phyloP scores from a whole-genome alignment of 2,329 filamentous ascomycete species.

The Nigrospora osmanthi region DNA sequence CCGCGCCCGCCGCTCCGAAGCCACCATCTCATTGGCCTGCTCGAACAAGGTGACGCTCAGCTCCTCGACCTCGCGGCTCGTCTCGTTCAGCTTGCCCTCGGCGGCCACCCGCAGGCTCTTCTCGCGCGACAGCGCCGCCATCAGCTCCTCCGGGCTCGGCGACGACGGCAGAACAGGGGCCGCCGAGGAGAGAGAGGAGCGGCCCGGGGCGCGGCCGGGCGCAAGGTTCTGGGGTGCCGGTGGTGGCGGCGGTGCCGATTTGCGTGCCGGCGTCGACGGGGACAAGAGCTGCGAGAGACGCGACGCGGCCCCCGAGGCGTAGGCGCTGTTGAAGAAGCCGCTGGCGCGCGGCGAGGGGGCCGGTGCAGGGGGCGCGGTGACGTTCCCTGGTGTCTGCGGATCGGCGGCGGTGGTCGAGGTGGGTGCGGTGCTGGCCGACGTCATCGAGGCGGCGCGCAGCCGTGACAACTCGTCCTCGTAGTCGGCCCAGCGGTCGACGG shows the following conservation, averaged over 20 bases:
- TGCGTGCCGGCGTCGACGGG: constrained; percentile 11
- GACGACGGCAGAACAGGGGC: constrained; percentile 10
- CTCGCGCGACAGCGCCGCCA: constrained; percentile 58
- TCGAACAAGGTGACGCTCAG: constrained; percentile 68
- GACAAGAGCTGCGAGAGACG: constrained; percentile 19
- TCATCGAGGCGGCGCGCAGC: constrained; percentile 37
- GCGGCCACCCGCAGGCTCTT: constrained; percentile 59
- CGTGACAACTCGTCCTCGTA: constrained; percentile 70
- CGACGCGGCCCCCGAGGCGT: constrained; percentile 18
- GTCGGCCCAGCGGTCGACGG: constrained; percentile 61
- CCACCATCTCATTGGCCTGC: constrained; percentile 85
- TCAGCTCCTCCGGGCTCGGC: constrained; percentile 39
- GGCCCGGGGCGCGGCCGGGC: not conserved
- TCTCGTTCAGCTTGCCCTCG: constrained; percentile 58
- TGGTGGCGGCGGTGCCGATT: constrained; percentile 9
- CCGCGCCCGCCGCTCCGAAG: constrained; percentile 62
- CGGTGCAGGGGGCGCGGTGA: constrained; percentile 10
- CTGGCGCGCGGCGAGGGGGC: constrained; percentile 14
- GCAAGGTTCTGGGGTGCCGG: constrained; percentile 8
- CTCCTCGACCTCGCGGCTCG: constrained; percentile 70
- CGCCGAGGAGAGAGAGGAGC: constrained; percentile 12
- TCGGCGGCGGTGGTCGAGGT: constrained; percentile 1
- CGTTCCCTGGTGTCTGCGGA: not conserved
- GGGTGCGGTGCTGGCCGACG: constrained; percentile 11
- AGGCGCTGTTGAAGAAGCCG: constrained; percentile 13